phyloP scores from a whole-genome alignment of 2,329 filamentous ascomycete genomes.

The Pyrenochaeta sp. region DNA sequence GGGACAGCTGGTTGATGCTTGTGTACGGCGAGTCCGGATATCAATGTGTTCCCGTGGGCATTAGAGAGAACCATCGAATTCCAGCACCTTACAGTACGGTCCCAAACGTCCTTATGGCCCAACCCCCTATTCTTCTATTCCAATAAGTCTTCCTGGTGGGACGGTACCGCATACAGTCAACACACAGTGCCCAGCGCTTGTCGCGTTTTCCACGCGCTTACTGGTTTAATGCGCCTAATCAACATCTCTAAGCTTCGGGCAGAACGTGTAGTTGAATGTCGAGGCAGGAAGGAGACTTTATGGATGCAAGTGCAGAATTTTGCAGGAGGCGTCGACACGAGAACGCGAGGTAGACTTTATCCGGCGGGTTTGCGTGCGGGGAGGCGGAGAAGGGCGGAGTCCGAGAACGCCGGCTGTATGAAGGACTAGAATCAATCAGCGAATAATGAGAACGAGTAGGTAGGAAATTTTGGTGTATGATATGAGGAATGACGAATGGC shows the following conservation, averaged over 20 bases:
- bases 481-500: not conserved
- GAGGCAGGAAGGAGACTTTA: not conserved
- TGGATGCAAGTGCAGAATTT: not conserved
- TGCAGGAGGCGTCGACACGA: not conserved
- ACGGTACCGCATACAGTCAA: not conserved
- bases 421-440: constrained; percentile 1
- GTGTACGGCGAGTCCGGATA: not conserved
- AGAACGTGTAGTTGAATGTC: not conserved
- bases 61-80: not conserved
- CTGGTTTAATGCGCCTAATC: constrained; percentile 1
- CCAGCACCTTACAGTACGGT: not conserved
- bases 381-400: not conserved
- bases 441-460: not conserved
- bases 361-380: not conserved
- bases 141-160: not conserved
- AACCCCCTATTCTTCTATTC: not conserved
- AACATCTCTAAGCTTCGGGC: not conserved
- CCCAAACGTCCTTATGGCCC: not conserved
- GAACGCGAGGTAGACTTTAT: not conserved
- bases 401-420: not conserved
- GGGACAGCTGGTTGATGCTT: not conserved
- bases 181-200: not conserved
- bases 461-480: not conserved
- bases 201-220: not conserved
- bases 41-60: not conserved